Base-by-base conservation (phyloP, 1,284 basidiomycete species). In the Coriolopsis trogii region DNA sequence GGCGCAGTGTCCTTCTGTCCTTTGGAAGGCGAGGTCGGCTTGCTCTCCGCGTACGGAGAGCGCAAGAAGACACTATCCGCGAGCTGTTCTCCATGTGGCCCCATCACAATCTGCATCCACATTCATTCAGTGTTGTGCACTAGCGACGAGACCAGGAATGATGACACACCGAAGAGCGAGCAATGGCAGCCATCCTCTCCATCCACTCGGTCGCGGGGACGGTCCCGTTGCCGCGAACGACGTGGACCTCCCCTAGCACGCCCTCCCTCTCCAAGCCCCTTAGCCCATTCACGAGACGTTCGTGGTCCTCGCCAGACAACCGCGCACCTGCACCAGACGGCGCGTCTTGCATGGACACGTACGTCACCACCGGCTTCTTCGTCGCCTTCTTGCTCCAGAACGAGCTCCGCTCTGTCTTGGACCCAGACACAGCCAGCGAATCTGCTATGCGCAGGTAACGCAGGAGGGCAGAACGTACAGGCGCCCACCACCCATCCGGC, bases 61-160 rank as follows among this genome's bases (percentile, higher is more conserved):
- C 78, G 78, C 80, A 93, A 84, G 72, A 86, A 93, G 7, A 88
- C 68, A 37, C 81, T 71, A 62, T 93, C 89, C 38, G 88, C 77
- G 37, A 94, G 76, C 45, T 90, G 85, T 46, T 79, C 71, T 0
- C 91, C 89, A 62, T 88, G 80, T 3, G 87, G 84, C 31, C 89
- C 87, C 36, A 93, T 66, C 46, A 93, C 73, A 53, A 92, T 75
- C 87, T 91, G 50, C 12, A 18, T 41, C 42, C 4, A 12, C 4
- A 20, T 23, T 28, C 20, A 34, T 6, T 40, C 18, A 26, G 38
- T 31, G 41, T 26, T 15, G 18, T 44, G 47, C 38, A 51, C 41
- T 13, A 21, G 34, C 26, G 24, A 38, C 41, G 18, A 51, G 25
- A 9, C 43, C 49, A 20, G 33, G 13, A 26, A 7, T 25, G 34